Evolutionary conservation across 2,329 filamentous ascomycete species (phyloP), one percentile per base, ranked within the genome.

Genomic region (Rhytidhysteron rufulum): DNA sequence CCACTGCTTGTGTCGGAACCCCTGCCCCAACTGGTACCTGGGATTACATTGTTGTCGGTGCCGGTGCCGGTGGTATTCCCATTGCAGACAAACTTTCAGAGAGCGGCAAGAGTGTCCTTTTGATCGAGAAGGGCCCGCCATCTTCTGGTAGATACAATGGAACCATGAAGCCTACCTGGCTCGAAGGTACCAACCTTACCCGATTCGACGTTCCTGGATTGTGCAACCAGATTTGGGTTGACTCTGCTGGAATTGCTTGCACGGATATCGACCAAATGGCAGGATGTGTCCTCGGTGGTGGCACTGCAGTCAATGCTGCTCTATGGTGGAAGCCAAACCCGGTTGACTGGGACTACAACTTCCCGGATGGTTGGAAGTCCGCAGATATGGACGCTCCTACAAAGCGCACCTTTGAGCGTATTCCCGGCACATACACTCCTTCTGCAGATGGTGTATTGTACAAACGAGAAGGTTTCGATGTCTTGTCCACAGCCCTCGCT

Each of bases 251-350:
- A 20, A 79, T 85, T 50, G 77, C 79, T 25, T 87, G 84, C 62
- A 74, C 73, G 2, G 83, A 87, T 58, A 80, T 78, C n/a, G 82
- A 83, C 46, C 79, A 83, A 53, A 85, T 86, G 80, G 80, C 82
- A 10, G 84, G 82, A 11, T 87, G 84, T 46, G 72, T 87, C 31
- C 73, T 87, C 3, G 84, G 84, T 35, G 84, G 83, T 40, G 79
- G 80, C 6, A 77, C 79, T 11, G 77, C 80, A 20, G 72, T 86
- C 54, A 87, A 86, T 49, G 78, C 83, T 37, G 82, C 80, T 32
- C 70, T 86, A 24, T 86, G 80, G 77, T 84, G 80, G 74, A 80
- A 78, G 59, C 74, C 85, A 0, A 77, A 82, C 44, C 71, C 76
- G 4, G 59, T 68, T 6, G 85, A 88, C 57, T 88, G 84, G 70